phyloP scores from a whole-genome alignment of 441 rosid species.

The Populus hybrid region DNA sequence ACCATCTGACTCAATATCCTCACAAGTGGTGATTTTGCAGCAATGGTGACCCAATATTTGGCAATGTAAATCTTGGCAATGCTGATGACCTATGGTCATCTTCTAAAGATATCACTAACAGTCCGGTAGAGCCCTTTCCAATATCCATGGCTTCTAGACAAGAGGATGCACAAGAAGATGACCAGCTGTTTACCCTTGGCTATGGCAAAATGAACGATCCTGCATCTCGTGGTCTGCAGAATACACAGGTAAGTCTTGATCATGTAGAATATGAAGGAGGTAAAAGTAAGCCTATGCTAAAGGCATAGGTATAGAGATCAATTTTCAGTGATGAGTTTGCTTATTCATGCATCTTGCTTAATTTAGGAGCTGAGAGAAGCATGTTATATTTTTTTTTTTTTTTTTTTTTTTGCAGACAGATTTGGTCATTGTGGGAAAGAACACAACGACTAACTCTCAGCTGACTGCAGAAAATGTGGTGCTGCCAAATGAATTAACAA shows the following conservation, averaged over 20 bases:
- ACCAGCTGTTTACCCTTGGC: constrained; percentile 35
- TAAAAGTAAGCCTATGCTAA: constrained; percentile 29
- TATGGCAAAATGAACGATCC: constrained; percentile 39
- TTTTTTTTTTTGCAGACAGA: constrained; percentile 34
- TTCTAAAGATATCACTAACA: constrained; percentile 54
- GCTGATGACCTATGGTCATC: constrained; percentile 83
- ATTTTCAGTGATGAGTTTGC: neutral
- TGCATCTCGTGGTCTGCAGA: constrained; percentile 39
- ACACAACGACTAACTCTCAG: constrained; percentile 23
- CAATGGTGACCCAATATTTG: constrained; percentile 83
- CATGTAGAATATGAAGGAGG: constrained; percentile 37
- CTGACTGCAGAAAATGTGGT: constrained; percentile 25
- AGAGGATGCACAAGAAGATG: constrained; percentile 49
- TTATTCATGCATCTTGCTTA: constrained; percentile 5
- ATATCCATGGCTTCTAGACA: constrained; percentile 49
- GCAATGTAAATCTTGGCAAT: constrained; percentile 58
- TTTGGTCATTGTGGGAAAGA: constrained; percentile 27
- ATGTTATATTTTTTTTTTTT: constrained; percentile 6
- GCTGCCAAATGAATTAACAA: constrained; percentile 23
- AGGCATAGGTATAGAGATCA: constrained; percentile 54
- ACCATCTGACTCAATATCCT: constrained; percentile 69
- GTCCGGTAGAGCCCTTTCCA: constrained; percentile 51
- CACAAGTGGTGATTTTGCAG: constrained; percentile 98
- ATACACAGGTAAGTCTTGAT: constrained; percentile 24
- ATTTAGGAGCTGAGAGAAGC: constrained; percentile 3